phyloP scores from a whole-genome alignment of 305 asterid genomes.

The Plantago lanceolata region DNA sequence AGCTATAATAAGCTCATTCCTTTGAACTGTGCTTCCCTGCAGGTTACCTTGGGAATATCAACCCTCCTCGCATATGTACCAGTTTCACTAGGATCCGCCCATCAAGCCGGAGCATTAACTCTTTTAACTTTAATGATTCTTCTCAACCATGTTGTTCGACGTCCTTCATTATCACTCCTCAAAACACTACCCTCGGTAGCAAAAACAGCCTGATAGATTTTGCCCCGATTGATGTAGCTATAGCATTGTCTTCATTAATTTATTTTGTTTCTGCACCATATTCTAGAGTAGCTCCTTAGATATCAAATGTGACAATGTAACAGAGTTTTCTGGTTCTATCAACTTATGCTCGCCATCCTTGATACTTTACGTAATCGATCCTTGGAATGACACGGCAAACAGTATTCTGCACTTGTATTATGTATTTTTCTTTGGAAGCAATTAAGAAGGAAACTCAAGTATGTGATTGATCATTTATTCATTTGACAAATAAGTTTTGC shows the following conservation, averaged over 20 bases:
- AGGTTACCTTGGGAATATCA: constrained; percentile 80
- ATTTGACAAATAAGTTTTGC: too few species aligned
- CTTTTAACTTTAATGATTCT: constrained; percentile 70
- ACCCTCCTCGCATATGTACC: constrained; percentile 86
- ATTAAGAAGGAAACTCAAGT: too few species aligned
- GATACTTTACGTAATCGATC: neutral
- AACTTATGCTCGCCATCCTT: too few species aligned
- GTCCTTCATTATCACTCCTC: constrained; percentile 68
- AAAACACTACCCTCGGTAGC: constrained; percentile 61
- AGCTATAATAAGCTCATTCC: constrained; percentile 6
- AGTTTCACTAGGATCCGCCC: constrained; percentile 77
- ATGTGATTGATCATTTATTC: too few species aligned
- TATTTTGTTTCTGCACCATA: neutral
- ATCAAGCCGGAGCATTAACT: constrained; percentile 93
- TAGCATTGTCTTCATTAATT: neutral
- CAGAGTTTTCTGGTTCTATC: neutral
- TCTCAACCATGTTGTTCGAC: constrained; percentile 83
- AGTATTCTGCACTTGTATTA: neutral
- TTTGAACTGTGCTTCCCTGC: constrained; percentile 22
- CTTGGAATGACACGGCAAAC: neutral
- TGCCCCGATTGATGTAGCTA: constrained; percentile 2
- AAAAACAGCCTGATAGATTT: constrained; percentile 33
- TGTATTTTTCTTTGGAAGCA: too few species aligned
- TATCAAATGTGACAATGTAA: neutral
- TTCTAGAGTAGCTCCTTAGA: neutral